These are phyloP conservation scores for Skeletonema potamos DNA, from an alignment of 108 stramenopile species.

Conservation along the genomic window DNA sequence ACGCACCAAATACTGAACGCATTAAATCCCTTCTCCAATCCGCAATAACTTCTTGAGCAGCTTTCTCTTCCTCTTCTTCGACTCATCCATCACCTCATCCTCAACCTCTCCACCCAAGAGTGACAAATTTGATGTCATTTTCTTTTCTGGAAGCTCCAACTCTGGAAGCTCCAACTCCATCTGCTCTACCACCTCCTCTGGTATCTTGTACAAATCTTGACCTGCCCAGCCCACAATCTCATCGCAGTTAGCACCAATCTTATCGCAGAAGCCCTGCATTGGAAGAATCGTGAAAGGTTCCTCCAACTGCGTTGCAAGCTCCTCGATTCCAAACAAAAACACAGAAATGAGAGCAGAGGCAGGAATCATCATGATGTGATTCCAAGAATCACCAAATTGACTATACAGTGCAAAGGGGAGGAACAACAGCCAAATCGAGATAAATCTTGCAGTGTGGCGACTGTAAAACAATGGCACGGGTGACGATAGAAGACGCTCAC, in stretches of 20 bases:
- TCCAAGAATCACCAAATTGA: constrained; percentile 50
- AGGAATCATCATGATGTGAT: constrained; percentile 62
- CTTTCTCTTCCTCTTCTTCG: not conserved
- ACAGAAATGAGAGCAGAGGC: constrained; percentile 45
- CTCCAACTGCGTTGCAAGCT: constrained; percentile 68
- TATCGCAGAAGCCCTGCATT: constrained; percentile 69
- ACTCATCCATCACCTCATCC: not conserved
- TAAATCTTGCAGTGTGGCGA: constrained; percentile 62
- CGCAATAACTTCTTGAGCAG: not conserved
- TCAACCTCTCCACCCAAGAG: not conserved
- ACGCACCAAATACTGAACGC: too few species aligned
- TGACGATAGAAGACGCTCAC: constrained; percentile 58
- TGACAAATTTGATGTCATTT: not conserved
- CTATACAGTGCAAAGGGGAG: constrained; percentile 61
- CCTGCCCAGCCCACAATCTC: constrained; percentile 52
- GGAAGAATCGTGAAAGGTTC: constrained; percentile 77
- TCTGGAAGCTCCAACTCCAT: not conserved
- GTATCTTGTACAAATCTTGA: not conserved
- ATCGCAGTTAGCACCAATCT: constrained; percentile 51
- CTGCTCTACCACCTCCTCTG: too few species aligned
- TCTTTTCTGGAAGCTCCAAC: not conserved
- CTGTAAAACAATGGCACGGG: constrained; percentile 66
- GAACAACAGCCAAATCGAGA: constrained; percentile 53
- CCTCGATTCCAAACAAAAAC: constrained; percentile 73
- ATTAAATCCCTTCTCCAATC: too few species aligned